These are phyloP conservation scores for Cladosporium sp. DNA, from an alignment of 2,329 filamentous ascomycete genomes.

Conservation along the genomic window DNA sequence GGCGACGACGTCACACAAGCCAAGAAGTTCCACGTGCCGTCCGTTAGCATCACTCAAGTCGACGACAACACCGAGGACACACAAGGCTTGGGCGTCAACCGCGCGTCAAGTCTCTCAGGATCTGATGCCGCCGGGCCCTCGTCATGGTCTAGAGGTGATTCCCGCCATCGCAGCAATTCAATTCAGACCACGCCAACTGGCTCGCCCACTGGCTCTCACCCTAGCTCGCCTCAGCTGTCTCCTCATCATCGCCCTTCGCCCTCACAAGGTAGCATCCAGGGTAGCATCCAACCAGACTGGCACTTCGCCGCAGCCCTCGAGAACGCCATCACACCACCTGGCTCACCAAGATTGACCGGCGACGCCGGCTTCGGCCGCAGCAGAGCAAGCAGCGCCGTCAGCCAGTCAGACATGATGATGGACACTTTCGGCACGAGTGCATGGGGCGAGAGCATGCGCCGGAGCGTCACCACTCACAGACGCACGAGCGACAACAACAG, in stretches of 20 bases:
- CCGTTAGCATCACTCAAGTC: conserved; percentile 33
- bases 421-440: conserved; percentile 84
- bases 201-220: conserved; percentile 13
- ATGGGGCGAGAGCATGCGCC: conserved; percentile 89
- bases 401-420: conserved; percentile 75
- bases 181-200: conserved; percentile 26
- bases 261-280: conserved; percentile 30
- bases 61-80: conserved; percentile 18
- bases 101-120: conserved; percentile 22
- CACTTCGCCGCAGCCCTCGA: conserved; percentile 48
- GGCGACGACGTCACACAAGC: conserved; percentile 45
- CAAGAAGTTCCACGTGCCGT: conserved; percentile 31
- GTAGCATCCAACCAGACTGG: conserved; percentile 41
- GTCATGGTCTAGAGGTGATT: conserved; percentile 17
- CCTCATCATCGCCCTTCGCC: conserved; percentile 28
- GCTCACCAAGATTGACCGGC: conserved; percentile 24
- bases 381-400: conserved; percentile 68
- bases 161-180: conserved; percentile 31
- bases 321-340: conserved; percentile 37
- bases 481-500: conserved; percentile 13
- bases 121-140: conserved; percentile 5
- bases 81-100: conserved; percentile 24
- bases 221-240: conserved; percentile 19
- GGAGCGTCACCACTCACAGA: conserved; percentile 68
- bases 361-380: conserved; percentile 47